Evolutionary conservation across 1,284 basidiomycete species (phyloP).

Genomic region (Pyrrhoderma lamaoense): DNA sequence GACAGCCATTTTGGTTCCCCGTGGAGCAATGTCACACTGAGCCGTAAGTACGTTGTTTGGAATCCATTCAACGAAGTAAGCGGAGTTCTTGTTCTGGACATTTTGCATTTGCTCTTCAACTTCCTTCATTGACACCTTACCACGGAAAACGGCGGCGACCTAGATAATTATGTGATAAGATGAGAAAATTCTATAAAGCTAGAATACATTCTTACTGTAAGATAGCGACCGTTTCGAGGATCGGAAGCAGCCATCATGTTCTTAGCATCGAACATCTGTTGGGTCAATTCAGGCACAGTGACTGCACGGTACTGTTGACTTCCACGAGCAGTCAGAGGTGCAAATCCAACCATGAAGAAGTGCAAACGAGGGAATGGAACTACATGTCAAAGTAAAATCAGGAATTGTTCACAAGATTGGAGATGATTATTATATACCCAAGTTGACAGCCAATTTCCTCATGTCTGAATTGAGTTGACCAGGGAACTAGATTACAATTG

Average conservation of each 20-base stretch:
- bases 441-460: slow-evolving; percentile 96
- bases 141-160: slow-evolving; percentile 97
- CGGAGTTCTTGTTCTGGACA: slow-evolving; percentile 95
- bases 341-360: slow-evolving; percentile 99
- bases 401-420: too few species aligned
- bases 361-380: slow-evolving; percentile 98
- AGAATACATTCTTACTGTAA: slow-evolving; percentile 51
- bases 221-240: slow-evolving; percentile 90
- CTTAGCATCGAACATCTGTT: slow-evolving; percentile 98
- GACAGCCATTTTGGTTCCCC: slow-evolving; percentile 91
- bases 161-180: slow-evolving; percentile 36
- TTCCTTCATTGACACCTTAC: slow-evolving; percentile 98
- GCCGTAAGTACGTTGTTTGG: slow-evolving; percentile 96
- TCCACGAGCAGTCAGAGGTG: slow-evolving; percentile 88
- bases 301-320: slow-evolving; percentile 93
- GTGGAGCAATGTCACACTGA: slow-evolving; percentile 92
- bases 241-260: slow-evolving; percentile 99
- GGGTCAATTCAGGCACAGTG: slow-evolving; percentile 91
- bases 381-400: slow-evolving; percentile 24
- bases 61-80: slow-evolving; percentile 99
- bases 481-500: slow-evolving; percentile 62
- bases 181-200: background rate
- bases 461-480: slow-evolving; percentile 98
- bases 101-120: slow-evolving; percentile 98
- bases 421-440: slow-evolving; percentile 53